Percentiles rank a stretch among this genome's conserved stretches.
Conservation (phyloP, 176 grass and related monocot species). For the Neostapfia colusana region DNA sequence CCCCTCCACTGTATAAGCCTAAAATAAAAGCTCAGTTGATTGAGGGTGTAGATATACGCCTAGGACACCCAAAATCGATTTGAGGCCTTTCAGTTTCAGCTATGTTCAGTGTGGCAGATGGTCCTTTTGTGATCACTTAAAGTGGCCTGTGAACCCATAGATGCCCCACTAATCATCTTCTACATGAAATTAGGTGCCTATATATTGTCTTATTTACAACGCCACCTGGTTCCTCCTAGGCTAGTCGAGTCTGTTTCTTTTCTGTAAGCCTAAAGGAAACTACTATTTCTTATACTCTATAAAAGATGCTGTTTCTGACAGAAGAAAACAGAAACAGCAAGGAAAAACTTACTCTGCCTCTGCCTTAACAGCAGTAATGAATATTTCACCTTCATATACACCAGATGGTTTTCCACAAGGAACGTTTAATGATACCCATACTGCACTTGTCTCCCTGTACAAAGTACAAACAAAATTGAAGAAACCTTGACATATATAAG, state of each 20-base stretch:
- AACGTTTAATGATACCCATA: slow-evolving; percentile 89
- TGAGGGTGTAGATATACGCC: neutral
- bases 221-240: neutral
- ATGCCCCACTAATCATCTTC: neutral
- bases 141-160: neutral
- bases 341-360: slow-evolving; percentile 63
- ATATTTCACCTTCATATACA: slow-evolving; percentile 87
- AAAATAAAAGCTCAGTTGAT: neutral
- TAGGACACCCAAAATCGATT: neutral
- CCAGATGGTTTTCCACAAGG: slow-evolving; percentile 83
- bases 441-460: slow-evolving; percentile 77
- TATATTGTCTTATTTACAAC: neutral
- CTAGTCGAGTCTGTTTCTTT: neutral
- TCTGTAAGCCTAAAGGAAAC: neutral
- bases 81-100: neutral
- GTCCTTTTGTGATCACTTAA: neutral
- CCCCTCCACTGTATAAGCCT: neutral
- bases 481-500: neutral
- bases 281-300: neutral
- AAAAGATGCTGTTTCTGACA: neutral
- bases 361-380: slow-evolving; percentile 70
- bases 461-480: slow-evolving; percentile 44
- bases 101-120: neutral
- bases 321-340: slow-evolving; percentile 29
- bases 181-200: neutral